Evolutionary conservation across 805 yeast genomes (phyloP).

Genomic region (Lipomyces mesembrius): DNA sequence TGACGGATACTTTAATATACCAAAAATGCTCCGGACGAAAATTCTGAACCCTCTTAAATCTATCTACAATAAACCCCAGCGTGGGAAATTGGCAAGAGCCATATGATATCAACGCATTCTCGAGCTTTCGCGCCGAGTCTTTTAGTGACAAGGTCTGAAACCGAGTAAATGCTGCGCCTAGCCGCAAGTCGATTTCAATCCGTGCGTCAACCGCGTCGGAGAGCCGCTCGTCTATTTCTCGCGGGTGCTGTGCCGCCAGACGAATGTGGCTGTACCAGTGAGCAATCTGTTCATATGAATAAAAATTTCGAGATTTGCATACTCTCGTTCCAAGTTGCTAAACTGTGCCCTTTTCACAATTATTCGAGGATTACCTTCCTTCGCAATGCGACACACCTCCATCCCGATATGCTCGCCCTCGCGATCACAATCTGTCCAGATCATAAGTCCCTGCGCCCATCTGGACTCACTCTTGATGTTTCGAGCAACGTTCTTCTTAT

Average conservation of each 20-base stretch:
- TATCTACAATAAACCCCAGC: slow-evolving; percentile 91
- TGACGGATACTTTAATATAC: slow-evolving; percentile 59
- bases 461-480: slow-evolving; percentile 74
- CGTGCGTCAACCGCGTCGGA: slow-evolving; percentile 87
- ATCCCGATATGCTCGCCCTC: slow-evolving; percentile 94
- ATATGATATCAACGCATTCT: slow-evolving; percentile 61
- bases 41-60: slow-evolving; percentile 72
- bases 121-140: slow-evolving; percentile 38
- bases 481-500: slow-evolving; percentile 56
- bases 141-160: slow-evolving; percentile 59
- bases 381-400: slow-evolving; percentile 77
- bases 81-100: slow-evolving; percentile 98
- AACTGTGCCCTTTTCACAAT: slow-evolving; percentile 75
- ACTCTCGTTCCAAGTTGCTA: slow-evolving; percentile 74
- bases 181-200: slow-evolving; percentile 82
- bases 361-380: slow-evolving; percentile 54
- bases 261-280: slow-evolving; percentile 57
- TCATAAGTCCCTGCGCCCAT: slow-evolving; percentile 67
- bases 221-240: slow-evolving; percentile 63
- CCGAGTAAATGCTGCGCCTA: slow-evolving; percentile 89
- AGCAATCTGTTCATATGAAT: neutral
- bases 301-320: neutral
- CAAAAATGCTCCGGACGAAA: slow-evolving; percentile 83
- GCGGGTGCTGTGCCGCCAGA: slow-evolving; percentile 74
- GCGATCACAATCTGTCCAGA: slow-evolving; percentile 98